Conservation (phyloP, 805 yeast genomes). For the Myxozyma melibiosi region DNA sequence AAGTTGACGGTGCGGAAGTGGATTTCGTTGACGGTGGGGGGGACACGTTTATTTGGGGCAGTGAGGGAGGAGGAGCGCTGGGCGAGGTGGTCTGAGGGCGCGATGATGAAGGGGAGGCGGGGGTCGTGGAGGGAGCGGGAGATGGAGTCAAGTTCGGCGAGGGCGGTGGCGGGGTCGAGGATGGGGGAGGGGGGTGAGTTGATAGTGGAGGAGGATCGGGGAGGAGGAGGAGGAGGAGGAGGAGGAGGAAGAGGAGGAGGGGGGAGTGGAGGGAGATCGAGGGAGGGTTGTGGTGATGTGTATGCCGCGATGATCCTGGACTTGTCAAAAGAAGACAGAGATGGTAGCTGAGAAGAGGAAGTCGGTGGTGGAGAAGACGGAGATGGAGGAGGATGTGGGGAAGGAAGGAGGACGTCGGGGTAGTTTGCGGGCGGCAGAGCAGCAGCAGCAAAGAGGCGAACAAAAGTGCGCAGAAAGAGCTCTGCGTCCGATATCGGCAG, state of each 20-base stretch:
- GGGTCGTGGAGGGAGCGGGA: background rate
- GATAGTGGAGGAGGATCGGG: background rate
- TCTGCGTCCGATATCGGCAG: conserved; percentile 21
- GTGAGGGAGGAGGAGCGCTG: background rate
- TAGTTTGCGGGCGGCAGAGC: background rate
- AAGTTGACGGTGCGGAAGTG: conserved; percentile 18
- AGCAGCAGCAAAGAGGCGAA: conserved; percentile 16
- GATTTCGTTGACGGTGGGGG: background rate
- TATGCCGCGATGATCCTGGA: too few species aligned
- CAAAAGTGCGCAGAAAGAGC: conserved; percentile 17
- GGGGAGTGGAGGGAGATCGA: background rate
- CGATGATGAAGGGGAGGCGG: background rate
- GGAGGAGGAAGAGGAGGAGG: background rate
- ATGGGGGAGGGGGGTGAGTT: background rate
- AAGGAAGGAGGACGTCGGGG: background rate
- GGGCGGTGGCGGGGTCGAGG: conserved; percentile 8
- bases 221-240: background rate
- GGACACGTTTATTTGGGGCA: background rate
- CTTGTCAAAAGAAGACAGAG: background rate
- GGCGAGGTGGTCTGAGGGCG: background rate
- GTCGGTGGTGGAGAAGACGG: background rate
- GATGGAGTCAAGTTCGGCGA: background rate
- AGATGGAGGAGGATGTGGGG: background rate
- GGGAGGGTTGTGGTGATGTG: background rate
- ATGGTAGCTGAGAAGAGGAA: background rate